phyloP scores from a whole-genome alignment of 495 filamentous ascomycete genomes.

The Parachaetomium inaequale region DNA sequence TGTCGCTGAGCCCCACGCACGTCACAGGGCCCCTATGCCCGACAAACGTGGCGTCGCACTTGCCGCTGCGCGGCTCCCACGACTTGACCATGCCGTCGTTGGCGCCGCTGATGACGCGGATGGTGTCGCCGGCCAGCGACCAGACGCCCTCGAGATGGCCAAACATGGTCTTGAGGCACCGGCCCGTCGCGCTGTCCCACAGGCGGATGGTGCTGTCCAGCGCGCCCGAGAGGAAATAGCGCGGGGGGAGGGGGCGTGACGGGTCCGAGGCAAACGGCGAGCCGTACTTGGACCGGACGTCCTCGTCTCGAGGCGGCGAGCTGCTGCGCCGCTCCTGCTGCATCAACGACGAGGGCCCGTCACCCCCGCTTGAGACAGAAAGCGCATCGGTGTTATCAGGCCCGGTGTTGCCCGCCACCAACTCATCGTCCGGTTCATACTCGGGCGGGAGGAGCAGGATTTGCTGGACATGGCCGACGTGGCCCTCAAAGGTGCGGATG shows the following conservation, averaged over 20 bases:
- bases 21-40: slow-evolving; percentile 76
- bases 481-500: slow-evolving; percentile 81
- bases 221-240: slow-evolving; percentile 87
- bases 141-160: slow-evolving; percentile 95
- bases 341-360: slow-evolving; percentile 31
- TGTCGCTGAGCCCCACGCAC: slow-evolving; percentile 77
- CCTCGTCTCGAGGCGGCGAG: slow-evolving; percentile 31
- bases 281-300: slow-evolving; percentile 53
- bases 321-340: slow-evolving; percentile 21
- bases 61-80: slow-evolving; percentile 89
- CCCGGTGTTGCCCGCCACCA: slow-evolving; percentile 38
- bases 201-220: slow-evolving; percentile 88
- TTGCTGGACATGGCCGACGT: slow-evolving; percentile 93
- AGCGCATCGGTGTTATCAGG: slow-evolving; percentile 56
- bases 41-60: slow-evolving; percentile 84
- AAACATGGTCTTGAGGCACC: slow-evolving; percentile 86
- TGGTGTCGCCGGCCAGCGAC: slow-evolving; percentile 86
- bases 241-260: slow-evolving; percentile 66
- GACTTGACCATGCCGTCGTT: slow-evolving; percentile 95
- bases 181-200: slow-evolving; percentile 82
- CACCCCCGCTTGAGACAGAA: slow-evolving; percentile 41
- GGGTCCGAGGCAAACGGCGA: slow-evolving; percentile 51
- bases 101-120: slow-evolving; percentile 82
- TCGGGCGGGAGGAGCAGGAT: slow-evolving; percentile 76
- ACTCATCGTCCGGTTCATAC: slow-evolving; percentile 77